phyloP scores from a whole-genome alignment of 1,284 basidiomycete species.

The Melampsora medusae region DNA sequence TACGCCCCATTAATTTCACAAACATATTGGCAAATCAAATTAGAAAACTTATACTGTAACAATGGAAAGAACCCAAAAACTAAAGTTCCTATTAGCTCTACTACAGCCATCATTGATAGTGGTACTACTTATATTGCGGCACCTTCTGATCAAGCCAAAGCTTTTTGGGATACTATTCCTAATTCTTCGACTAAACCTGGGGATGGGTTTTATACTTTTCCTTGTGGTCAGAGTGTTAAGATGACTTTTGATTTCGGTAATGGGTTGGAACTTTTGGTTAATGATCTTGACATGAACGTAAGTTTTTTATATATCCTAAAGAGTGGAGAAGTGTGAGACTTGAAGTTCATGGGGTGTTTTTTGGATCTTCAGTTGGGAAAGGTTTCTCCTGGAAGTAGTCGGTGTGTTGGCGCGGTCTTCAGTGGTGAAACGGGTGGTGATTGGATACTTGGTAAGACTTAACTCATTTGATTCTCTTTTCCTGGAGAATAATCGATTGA shows the following conservation, averaged over 20 bases:
- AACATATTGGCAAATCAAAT: constrained; percentile 39
- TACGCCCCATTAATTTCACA: constrained; percentile 27
- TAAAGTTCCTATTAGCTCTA: constrained; percentile 17
- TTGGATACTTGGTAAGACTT: constrained; percentile 38
- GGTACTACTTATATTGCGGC: constrained; percentile 44
- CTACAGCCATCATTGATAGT: constrained; percentile 32
- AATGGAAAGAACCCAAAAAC: constrained; percentile 15
- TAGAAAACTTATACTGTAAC: constrained; percentile 36
- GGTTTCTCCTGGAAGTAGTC: constrained; percentile 40
- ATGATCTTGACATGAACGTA: constrained; percentile 41
- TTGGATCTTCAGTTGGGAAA: constrained; percentile 21
- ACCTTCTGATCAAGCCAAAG: constrained; percentile 30
- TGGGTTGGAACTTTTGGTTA: constrained; percentile 26
- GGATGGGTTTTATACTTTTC: constrained; percentile 44
- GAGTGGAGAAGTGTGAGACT: not conserved
- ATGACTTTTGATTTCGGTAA: constrained; percentile 43
- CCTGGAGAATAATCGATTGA: not conserved
- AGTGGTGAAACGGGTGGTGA: constrained; percentile 41
- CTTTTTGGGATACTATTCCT: constrained; percentile 40
- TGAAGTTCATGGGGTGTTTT: too few relatives aligned
- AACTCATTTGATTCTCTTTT: not conserved
- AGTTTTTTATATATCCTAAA: not conserved
- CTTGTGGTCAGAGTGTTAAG: constrained; percentile 30
- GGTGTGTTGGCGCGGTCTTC: constrained; percentile 44
- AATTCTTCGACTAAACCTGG: constrained; percentile 28